Evolutionary conservation across 2,329 filamentous ascomycete genomes (phyloP).

Genomic region (Trichoderma hamatum): DNA sequence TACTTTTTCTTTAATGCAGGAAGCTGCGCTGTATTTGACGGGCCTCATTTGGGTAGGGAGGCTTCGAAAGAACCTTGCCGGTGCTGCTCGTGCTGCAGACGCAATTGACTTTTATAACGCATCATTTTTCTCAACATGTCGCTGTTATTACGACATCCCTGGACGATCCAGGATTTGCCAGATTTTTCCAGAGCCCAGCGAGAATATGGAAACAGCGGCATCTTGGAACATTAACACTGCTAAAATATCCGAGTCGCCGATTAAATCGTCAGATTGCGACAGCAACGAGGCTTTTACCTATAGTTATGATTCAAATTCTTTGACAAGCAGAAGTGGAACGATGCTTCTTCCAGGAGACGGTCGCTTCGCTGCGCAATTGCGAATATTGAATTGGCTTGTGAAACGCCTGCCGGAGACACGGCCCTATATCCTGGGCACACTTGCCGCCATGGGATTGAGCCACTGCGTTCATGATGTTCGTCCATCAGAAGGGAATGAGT

Average conservation of each 20-base stretch:
- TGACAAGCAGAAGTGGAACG: neutral
- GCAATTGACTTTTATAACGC: constrained; percentile 13
- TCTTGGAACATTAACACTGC: constrained; percentile 7
- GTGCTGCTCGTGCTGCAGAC: constrained; percentile 9
- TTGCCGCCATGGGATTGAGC: constrained; percentile 1
- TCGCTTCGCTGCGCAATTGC: neutral
- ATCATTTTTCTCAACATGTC: neutral
- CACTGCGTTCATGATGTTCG: constrained; percentile 9
- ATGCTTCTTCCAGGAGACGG: constrained; percentile 8
- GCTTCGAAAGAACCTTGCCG: neutral
- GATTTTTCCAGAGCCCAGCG: neutral
- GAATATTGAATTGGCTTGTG: neutral
- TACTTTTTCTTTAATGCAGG: constrained; percentile 8
- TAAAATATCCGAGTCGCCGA: neutral
- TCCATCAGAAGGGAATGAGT: constrained; percentile 1
- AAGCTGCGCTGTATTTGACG: neutral
- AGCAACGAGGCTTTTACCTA: neutral
- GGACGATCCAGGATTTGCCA: neutral
- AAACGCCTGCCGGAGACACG: constrained; percentile 6
- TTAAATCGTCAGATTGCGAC: neutral
- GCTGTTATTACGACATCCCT: constrained; percentile 8
- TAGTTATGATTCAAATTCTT: too few relatives aligned
- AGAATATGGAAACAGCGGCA: neutral
- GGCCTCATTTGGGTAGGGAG: neutral
- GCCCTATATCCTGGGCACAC: neutral